Evolutionary conservation across 1,284 basidiomycete genomes (phyloP), one percentile per base, ranked within the genome.

Genomic region (Sporisorium scitamineum): DNA sequence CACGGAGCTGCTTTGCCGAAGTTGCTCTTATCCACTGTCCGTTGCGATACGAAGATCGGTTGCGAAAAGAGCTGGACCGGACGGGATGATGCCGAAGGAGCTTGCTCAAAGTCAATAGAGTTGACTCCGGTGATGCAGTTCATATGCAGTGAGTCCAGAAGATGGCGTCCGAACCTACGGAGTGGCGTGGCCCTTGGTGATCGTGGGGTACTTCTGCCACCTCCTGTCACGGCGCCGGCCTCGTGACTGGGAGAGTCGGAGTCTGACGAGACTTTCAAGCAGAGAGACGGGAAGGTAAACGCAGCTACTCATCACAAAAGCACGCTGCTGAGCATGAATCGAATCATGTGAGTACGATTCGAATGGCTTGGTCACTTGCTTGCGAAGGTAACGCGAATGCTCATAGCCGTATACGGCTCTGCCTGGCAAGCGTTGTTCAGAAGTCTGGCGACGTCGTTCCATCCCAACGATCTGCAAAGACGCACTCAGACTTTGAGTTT

Each of bases 391-490:
- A 10, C 29, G 26, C 47, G 29, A 3, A 16, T 48, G 47, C n/a
- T 50, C 29, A 8, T 20, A 10, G 9, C n/a, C 4, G 5, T 31
- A 5, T 18, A 11, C 27, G 27, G 18, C 27, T 29, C 7, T 27
- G 45, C 5, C 26, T 29, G 16, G n/a, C 6, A 48, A 18, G 47
- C 47, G 18, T n/a, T 16, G 16, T 10, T 29, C 18, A 29, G 22
- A n/a, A 10, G 16, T 11, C 47, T 7, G 11, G 18, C 8, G 7
- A 27, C 27, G 9, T 20, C 26, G 18, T 14, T 50, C n/a, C 27
- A 50, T 50, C 48, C 31, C 48, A 31, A 47, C 45, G 20, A 48
- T n/a, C 47, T 50, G 48, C 27, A 31, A 31, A 18, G n/a, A n/a
- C n/a, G n/a, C n/a, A n/a, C n/a, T n/a, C 24, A n/a, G 18, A 50